Evolutionary conservation across 179 eudicot species (phyloP).

Genomic region (Sideroxylon spinosum): DNA sequence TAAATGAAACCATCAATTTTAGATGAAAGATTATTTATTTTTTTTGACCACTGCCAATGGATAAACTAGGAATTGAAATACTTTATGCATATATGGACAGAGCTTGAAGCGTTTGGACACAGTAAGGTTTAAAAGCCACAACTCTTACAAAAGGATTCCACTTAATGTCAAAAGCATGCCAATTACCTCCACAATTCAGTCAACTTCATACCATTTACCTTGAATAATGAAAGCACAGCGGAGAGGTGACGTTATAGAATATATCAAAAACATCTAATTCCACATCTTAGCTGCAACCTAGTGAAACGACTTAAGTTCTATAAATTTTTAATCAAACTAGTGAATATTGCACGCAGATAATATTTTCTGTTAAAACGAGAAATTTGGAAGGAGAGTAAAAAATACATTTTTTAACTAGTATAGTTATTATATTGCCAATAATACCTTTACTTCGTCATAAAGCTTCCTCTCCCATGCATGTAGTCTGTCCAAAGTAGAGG

Average conservation of each 20-base stretch:
- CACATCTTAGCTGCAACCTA: neutral
- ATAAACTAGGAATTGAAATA: no score
- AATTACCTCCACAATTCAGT: no score
- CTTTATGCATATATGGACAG: no score
- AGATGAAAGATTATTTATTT: no score
- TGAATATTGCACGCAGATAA: neutral
- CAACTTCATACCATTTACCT: no score
- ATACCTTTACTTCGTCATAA: conserved; percentile 96
- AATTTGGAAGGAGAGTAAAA: neutral
- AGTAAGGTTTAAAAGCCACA: no score
- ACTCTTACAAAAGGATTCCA: neutral
- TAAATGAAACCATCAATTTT: no score
- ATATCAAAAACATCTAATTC: neutral
- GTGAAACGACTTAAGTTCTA: conserved; percentile 9
- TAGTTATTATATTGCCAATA: conserved; percentile 10
- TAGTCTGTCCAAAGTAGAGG: conserved; percentile 88
- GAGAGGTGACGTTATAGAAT: neutral
- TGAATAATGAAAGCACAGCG: neutral
- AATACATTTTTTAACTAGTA: neutral
- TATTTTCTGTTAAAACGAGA: conserved; percentile 9
- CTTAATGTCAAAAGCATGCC: no score
- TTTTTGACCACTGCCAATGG: no score
- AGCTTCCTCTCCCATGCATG: conserved; percentile 97
- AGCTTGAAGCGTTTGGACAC: no score
- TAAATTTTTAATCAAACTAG: neutral